Base-by-base conservation (phyloP, 345 rosid genomes). In the Pistacia vera region DNA sequence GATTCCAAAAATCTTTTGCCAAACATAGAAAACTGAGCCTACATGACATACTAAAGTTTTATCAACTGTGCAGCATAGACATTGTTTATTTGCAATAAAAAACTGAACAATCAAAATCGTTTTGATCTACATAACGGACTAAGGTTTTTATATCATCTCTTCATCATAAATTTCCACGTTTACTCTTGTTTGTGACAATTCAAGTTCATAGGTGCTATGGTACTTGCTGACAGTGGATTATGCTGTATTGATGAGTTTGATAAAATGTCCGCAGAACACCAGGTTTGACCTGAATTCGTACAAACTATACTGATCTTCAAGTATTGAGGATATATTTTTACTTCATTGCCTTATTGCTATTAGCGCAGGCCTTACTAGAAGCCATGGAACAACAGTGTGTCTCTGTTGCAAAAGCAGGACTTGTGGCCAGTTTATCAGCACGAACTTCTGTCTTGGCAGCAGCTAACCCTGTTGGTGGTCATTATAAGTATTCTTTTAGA, bases 351-450 rank as follows among this genome's bases (percentile, higher is more conserved):
- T 63, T 74, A 70, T 75, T 75, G 59, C 72, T 41, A 77, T 64
- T 77, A 20, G 69, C 59, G 54, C 88, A 96, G 99, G 93, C 98
- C 68, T 88, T 96, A 78, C 86, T 96, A 83, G 99, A 96, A 90
- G 99, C 99, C 79, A 93, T 96, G 99, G 99, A 96, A 79, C 99
- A 96, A 83, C 99, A 91, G 81, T 90, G 97, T 80, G 99, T 96
- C 76, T 96, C 99, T 76, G 94, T 96, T 66, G 98, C 99, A 66
- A 96, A 96, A 84, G 99, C 99, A 78, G 99, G 99, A 78, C 90
- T 96, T 67, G 92, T 96, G 52, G 98, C 99, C 64, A 96, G 97
- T 87, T 86, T 93, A 78, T 93, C 98, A 67, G 99, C 99, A 70
- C 86, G 98, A 77, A 96, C 98, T 82, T 90, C 99, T 56, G 89